A percentile compares a stretch with the other conserved stretches of the same genome.
phyloP scores from a whole-genome alignment of 805 yeast genomes.

The Suhomyces sp. region DNA sequence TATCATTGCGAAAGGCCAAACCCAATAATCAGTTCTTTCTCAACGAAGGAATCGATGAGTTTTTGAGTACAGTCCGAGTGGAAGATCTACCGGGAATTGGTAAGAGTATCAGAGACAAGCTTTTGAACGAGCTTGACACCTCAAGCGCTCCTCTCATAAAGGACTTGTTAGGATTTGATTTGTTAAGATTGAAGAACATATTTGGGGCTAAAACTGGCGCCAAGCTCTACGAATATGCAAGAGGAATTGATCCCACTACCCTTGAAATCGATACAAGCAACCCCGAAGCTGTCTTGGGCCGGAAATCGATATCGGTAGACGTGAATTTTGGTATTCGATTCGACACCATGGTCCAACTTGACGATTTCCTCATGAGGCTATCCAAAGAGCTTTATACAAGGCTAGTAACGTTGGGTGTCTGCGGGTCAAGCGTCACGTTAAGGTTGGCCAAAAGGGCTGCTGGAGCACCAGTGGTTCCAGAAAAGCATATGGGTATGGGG shows the following conservation, averaged over 20 bases:
- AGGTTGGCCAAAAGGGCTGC: constrained; percentile 62
- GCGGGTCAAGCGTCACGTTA: constrained; percentile 59
- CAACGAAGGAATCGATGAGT: constrained; percentile 21
- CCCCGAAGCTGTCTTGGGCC: constrained; percentile 41
- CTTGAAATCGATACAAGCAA: constrained; percentile 52
- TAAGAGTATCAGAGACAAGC: constrained; percentile 43
- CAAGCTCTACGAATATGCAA: constrained; percentile 55
- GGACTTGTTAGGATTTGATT: constrained; percentile 36
- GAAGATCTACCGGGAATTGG: constrained; percentile 66
- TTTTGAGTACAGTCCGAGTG: constrained; percentile 34
- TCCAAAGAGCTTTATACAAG: constrained; percentile 58
- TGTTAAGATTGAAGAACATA: constrained; percentile 34
- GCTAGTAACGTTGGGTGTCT: constrained; percentile 42
- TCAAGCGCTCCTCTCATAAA: constrained; percentile 27
- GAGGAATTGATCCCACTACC: constrained; percentile 66
- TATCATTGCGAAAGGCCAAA: constrained; percentile 71
- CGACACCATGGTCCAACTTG: constrained; percentile 56
- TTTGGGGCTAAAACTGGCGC: constrained; percentile 73
- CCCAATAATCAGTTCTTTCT: constrained; percentile 65
- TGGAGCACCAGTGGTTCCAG: constrained; percentile 70
- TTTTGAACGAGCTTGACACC: constrained; percentile 31
- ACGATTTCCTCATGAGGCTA: constrained; percentile 55
- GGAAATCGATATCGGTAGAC: constrained; percentile 83
- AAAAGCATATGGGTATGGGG: constrained; percentile 85
- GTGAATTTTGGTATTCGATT: constrained; percentile 90